phyloP scores from a whole-genome alignment of 148 eudicot species.

The Cornus suecica region DNA sequence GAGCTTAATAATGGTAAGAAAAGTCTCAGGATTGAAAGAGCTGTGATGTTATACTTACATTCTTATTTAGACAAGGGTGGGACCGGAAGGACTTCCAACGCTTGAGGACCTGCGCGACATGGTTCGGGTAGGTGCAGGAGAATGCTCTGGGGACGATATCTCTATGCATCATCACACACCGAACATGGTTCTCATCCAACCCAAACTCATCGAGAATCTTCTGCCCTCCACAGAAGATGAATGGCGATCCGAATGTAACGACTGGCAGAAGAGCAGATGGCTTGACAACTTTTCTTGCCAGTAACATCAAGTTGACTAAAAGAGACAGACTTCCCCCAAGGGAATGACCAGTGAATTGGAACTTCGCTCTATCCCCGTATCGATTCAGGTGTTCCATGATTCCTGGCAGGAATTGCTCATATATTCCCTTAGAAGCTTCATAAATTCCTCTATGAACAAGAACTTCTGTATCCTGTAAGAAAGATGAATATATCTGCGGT shows the following conservation, averaged over 20 bases:
- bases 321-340: constrained; percentile 84
- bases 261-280: constrained; percentile 59
- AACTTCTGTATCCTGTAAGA: constrained; percentile 57
- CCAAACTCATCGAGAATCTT: constrained; percentile 52
- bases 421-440: constrained; percentile 90
- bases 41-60: constrained; percentile 37
- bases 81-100: constrained; percentile 56
- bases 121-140: constrained; percentile 78
- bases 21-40: neutral
- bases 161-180: constrained; percentile 79
- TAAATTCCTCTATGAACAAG: constrained; percentile 91
- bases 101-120: constrained; percentile 62
- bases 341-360: constrained; percentile 86
- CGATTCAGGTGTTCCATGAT: constrained; percentile 48
- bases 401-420: constrained; percentile 73
- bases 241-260: constrained; percentile 82
- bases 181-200: constrained; percentile 55
- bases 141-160: constrained; percentile 92
- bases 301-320: constrained; percentile 69
- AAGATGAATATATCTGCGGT: neutral
- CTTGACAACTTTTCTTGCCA: constrained; percentile 46
- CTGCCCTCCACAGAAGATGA: constrained; percentile 72
- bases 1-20: too few relatives aligned
- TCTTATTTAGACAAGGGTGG: constrained; percentile 75
- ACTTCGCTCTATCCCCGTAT: constrained; percentile 52